Percentiles rank a stretch among this genome's conserved stretches.
These are phyloP conservation scores for Talaromyces pinophilus DNA, from an alignment of 2,329 filamentous ascomycete genomes.

Conservation along the genomic window DNA sequence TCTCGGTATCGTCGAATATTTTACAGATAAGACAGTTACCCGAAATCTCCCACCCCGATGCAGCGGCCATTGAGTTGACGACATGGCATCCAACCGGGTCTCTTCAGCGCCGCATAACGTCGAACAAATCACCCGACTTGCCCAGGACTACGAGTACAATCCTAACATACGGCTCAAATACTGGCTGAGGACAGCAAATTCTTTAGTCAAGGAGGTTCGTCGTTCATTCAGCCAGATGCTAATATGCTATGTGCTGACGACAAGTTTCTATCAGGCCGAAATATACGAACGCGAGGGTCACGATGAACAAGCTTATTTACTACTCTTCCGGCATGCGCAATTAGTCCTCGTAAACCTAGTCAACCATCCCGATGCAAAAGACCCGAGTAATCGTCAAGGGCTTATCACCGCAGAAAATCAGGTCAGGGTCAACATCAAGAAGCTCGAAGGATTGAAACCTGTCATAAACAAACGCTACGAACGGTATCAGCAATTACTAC, in stretches of 20 bases:
- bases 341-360: conserved; percentile 77
- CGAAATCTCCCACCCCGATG: background rate
- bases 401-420: conserved; percentile 61
- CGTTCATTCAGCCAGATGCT: background rate
- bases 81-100: conserved; percentile 32
- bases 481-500: conserved; percentile 61
- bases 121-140: conserved; percentile 73
- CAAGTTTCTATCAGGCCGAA: conserved; percentile 61
- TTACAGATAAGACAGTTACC: background rate
- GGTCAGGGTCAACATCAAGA: conserved; percentile 64
- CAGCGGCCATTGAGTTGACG: conserved; percentile 6
- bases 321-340: conserved; percentile 84
- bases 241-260: background rate
- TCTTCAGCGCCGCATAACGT: conserved; percentile 64
- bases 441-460: conserved; percentile 77
- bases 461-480: conserved; percentile 70
- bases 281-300: conserved; percentile 86
- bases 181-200: conserved; percentile 79
- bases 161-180: conserved; percentile 72
- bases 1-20: background rate
- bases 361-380: conserved; percentile 72
- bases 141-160: conserved; percentile 80
- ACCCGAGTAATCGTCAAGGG: conserved; percentile 58
- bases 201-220: conserved; percentile 75
- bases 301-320: conserved; percentile 82